Percentiles rank a stretch among this genome's conserved stretches.
phyloP scores from a whole-genome alignment of 2,329 filamentous ascomycete species.

The Pseudogymnoascus sp. region DNA sequence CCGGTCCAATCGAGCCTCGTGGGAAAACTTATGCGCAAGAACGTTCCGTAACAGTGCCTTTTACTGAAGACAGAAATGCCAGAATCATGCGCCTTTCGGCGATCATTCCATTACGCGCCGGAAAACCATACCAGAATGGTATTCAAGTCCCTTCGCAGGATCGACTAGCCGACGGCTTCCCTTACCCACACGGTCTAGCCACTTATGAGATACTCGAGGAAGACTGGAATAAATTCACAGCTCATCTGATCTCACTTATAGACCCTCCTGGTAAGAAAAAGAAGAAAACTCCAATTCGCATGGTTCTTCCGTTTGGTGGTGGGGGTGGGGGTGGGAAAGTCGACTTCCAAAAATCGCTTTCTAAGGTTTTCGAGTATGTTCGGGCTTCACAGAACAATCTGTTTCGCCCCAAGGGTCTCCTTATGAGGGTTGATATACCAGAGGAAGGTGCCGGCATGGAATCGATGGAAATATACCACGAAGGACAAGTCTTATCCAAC shows the following conservation, averaged over 20 bases:
- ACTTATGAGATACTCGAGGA: constrained; percentile 10
- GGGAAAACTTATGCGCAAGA: constrained; percentile 10
- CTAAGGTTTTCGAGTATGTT: constrained; percentile 15
- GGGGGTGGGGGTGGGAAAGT: neutral
- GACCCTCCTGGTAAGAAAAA: neutral
- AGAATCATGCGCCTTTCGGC: neutral
- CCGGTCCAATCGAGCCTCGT: neutral
- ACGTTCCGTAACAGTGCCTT: constrained; percentile 12
- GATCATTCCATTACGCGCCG: neutral
- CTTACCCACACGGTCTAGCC: constrained; percentile 13
- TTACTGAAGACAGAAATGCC: neutral
- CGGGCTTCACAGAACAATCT: constrained; percentile 14
- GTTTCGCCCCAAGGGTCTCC: constrained; percentile 17
- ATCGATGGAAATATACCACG: constrained; percentile 20
- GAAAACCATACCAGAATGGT: neutral
- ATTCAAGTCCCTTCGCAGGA: constrained; percentile 14
- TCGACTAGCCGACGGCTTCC: constrained; percentile 13
- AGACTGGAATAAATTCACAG: constrained; percentile 12
- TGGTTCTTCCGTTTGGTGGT: neutral
- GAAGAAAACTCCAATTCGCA: neutral
- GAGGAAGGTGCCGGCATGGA: constrained; percentile 17
- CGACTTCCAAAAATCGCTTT: constrained; percentile 11
- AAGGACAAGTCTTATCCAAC: constrained; percentile 4
- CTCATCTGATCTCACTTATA: neutral
- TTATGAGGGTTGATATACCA: constrained; percentile 21